A percentile compares a stretch with the other conserved stretches of the same genome.
Conservation (phyloP, 805 yeast species). For the Nakazawaea siamensis region DNA sequence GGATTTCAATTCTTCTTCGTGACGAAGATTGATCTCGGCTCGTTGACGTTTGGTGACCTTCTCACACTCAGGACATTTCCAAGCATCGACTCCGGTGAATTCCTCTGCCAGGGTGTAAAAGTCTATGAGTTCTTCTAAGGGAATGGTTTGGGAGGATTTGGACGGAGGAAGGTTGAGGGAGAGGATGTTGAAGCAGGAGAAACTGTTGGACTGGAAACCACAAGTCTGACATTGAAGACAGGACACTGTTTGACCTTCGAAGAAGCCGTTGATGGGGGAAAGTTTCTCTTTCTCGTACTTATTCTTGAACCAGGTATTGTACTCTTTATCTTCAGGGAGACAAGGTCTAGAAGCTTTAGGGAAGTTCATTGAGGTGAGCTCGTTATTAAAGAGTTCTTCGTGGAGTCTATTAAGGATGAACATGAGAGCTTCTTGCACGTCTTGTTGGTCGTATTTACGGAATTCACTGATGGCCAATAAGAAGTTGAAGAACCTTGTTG, state of each 20-base stretch:
- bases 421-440: slow-evolving; percentile 69
- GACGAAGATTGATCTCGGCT: slow-evolving; percentile 9
- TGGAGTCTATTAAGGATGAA: slow-evolving; percentile 61
- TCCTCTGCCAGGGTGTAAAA: slow-evolving; percentile 59
- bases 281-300: slow-evolving; percentile 48
- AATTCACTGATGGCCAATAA: slow-evolving; percentile 10
- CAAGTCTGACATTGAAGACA: slow-evolving; percentile 57
- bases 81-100: slow-evolving; percentile 65
- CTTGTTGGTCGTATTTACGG: slow-evolving; percentile 51
- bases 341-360: slow-evolving; percentile 12
- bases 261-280: slow-evolving; percentile 57
- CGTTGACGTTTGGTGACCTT: slow-evolving; percentile 17
- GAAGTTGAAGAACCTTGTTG: slow-evolving; percentile 18
- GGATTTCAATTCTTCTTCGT: slow-evolving; percentile 20
- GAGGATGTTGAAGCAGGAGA: slow-evolving; percentile 52
- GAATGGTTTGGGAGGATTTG: slow-evolving; percentile 26
- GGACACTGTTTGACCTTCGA: slow-evolving; percentile 70
- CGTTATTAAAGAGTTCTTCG: slow-evolving; percentile 42
- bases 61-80: slow-evolving; percentile 75
- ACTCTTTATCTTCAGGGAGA: slow-evolving; percentile 31
- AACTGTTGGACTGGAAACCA: slow-evolving; percentile 50
- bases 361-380: slow-evolving; percentile 11
- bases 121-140: slow-evolving; percentile 54
- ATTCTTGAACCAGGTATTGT: slow-evolving; percentile 52
- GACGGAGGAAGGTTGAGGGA: slow-evolving; percentile 51